These are phyloP conservation scores for Musa acuminata DNA, from an alignment of 176 grass and related monocot species.

Conservation along the genomic window DNA sequence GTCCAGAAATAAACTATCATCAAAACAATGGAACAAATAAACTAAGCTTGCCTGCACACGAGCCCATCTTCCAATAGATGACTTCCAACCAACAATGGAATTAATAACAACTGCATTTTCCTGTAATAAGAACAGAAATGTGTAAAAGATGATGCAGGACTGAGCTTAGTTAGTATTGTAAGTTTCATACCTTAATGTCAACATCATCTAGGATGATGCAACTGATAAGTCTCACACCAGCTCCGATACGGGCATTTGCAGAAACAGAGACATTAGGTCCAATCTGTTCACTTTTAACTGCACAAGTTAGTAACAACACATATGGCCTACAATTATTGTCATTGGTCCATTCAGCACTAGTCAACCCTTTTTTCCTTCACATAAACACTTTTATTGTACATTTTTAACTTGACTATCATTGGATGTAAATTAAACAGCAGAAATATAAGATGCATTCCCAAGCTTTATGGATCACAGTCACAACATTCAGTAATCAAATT, in stretches of 20 bases:
- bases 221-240: slow-evolving; percentile 89
- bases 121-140: slow-evolving; percentile 24
- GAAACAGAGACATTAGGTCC: slow-evolving; percentile 99
- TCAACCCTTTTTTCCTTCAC: no score
- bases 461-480: no score
- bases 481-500: no score
- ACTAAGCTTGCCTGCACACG: slow-evolving; percentile 76
- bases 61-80: slow-evolving; percentile 91
- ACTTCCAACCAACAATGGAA: slow-evolving; percentile 96
- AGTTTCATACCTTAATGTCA: slow-evolving; percentile 73
- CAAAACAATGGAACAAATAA: background rate
- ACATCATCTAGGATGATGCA: slow-evolving; percentile 97
- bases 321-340: no score
- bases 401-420: no score
- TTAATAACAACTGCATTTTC: slow-evolving; percentile 99
- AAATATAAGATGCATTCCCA: no score
- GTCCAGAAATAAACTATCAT: no score
- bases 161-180: background rate
- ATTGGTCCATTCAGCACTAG: no score
- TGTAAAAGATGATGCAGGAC: no score
- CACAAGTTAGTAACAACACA: no score
- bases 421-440: no score
- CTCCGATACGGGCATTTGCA: slow-evolving; percentile 90
- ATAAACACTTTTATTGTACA: no score
- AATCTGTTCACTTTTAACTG: slow-evolving; percentile 38